Evolutionary conservation across 2,329 filamentous ascomycete genomes (phyloP), one percentile per base, ranked within the genome.

Genomic region (Alternaria triticimaculans): DNA sequence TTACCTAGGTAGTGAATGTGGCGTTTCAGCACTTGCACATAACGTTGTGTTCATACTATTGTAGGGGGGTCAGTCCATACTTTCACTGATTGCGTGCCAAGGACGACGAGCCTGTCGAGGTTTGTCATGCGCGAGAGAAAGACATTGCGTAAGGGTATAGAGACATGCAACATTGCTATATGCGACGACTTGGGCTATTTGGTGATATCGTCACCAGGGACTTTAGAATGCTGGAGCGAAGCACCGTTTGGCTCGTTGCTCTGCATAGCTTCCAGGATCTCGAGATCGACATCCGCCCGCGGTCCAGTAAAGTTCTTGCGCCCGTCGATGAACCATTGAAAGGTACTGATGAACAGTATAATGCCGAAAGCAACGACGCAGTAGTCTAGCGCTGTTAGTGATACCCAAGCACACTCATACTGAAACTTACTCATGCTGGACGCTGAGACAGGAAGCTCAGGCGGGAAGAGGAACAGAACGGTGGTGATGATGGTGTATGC

Each of bases 401-500:
- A n/a, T 20, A 5, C n/a, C 20, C 23, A 23, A 9, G 7, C 12
- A 21, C 14, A 26, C 2, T 45, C 15, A 10, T 3, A 43, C 20
- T 3, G 9, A 14, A 33, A 80, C 83, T 72, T 81, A 86, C 86
- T 94, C 91, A 93, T 93, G 80, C 87, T 92, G 69, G 81, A 87
- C 0, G 85, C 83, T 0, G 87, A 88, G 2, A 90, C 89, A 0
- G 89, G 90, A 5, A 89, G 73, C 8, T 84, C 85, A 0, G 91
- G 91, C 4, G 91, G 91, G 79, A 93, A 92, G 20, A 93, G 84
- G 79, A 93, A 93, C 1, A 94, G 83, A 1, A 93, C 87, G 0
- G 90, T 93, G 0, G 91, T 93, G n/a, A 93, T 76, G 12, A 88
- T 80, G 1, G 90, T 87, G 79, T 90, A 94, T 0, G 82, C 81